A percentile compares a stretch with the other conserved stretches of the same genome.
These are phyloP conservation scores for Rhynchospora breviuscula DNA, from an alignment of 176 grass and related monocot genomes.

Conservation along the genomic window DNA sequence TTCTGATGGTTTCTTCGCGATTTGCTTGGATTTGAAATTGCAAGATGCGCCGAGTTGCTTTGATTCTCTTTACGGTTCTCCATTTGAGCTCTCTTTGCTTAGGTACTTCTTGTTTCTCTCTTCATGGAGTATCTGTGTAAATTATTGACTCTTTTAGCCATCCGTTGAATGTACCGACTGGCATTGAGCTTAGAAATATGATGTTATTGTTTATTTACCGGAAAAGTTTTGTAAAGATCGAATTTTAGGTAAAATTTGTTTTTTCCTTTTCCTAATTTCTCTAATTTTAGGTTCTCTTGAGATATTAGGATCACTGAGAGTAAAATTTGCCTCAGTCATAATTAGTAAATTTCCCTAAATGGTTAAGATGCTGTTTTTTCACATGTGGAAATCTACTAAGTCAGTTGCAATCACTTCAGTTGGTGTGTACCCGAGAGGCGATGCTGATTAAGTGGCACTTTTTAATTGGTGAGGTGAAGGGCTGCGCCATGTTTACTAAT, in stretches of 20 bases:
- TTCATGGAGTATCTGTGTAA: not conserved
- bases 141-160: not conserved
- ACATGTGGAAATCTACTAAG: not conserved
- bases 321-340: not conserved
- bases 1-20: conserved; percentile 26
- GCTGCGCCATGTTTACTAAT: not conserved
- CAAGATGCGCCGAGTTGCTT: conserved; percentile 10
- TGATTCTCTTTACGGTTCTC: conserved; percentile 17
- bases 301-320: not conserved
- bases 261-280: not conserved
- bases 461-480: not conserved
- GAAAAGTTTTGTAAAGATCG: not conserved
- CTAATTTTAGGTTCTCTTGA: conserved; percentile 4
- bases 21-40: conserved; percentile 8
- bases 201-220: not conserved
- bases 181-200: not conserved
- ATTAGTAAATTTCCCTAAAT: not conserved
- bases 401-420: not conserved
- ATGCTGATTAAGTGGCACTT: not conserved
- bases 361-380: not conserved
- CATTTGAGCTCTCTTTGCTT: conserved; percentile 30
- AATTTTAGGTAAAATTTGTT: not conserved
- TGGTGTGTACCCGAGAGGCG: not conserved
- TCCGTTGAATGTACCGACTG: not conserved
- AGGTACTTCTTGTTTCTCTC: conserved; percentile 26